These are phyloP conservation scores for Purshia tridentata DNA, from an alignment of 306 rosid genomes.

Conservation along the genomic window DNA sequence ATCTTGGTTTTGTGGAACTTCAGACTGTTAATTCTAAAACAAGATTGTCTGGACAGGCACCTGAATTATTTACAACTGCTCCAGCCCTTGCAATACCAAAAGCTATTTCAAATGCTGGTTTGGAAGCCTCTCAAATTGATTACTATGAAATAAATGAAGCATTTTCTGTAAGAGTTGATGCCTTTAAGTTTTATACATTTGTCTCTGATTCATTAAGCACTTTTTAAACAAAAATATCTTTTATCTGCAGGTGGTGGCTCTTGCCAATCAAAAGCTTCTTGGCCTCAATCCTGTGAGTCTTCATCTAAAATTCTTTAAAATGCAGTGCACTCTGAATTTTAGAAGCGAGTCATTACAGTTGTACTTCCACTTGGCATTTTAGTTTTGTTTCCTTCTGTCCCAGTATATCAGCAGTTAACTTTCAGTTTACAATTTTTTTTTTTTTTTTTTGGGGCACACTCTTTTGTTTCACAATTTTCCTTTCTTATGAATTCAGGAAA, in stretches of 20 bases:
- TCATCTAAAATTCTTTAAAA: not conserved
- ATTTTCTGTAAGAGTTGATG: conserved; percentile 62
- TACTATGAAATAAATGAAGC: conserved; percentile 95
- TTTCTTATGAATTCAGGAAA: conserved; percentile 59
- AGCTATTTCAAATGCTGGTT: conserved; percentile 85
- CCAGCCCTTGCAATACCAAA: conserved; percentile 85
- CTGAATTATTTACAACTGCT: conserved; percentile 82
- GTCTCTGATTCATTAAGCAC: conserved; percentile 14
- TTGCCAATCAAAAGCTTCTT: conserved; percentile 86
- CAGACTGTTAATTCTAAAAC: conserved; percentile 29
- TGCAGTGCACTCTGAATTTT: conserved; percentile 1
- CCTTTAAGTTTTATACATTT: not conserved
- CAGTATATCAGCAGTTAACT: conserved; percentile 2
- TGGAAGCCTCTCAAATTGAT: conserved; percentile 79
- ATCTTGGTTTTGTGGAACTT: conserved; percentile 26
- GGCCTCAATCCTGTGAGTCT: conserved; percentile 81
- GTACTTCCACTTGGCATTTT: conserved; percentile 4
- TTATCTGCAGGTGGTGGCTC: conserved; percentile 74
- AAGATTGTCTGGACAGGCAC: conserved; percentile 61
- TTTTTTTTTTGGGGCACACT: conserved; percentile 10
- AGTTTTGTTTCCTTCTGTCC: conserved; percentile 18
- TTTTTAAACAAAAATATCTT: conserved; percentile 5
- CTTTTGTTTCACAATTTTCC: conserved; percentile 14
- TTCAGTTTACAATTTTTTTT: conserved; percentile 21
- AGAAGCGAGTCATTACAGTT: not conserved